Evolutionary conservation across 2,329 filamentous ascomycete species (phyloP).

Genomic region (Fusarium caatingaense): DNA sequence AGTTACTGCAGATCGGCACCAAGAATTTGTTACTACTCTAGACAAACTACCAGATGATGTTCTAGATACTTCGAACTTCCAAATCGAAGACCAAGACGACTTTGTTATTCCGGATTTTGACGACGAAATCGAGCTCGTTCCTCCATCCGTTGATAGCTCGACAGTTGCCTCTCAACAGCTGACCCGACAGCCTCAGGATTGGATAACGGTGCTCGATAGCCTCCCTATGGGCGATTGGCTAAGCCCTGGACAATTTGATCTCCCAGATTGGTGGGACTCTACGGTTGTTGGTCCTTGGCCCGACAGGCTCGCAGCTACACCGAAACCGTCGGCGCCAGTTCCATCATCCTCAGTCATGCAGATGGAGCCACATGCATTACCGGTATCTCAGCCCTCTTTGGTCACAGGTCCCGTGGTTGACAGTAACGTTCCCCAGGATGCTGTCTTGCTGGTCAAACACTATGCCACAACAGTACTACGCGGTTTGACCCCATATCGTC

Average conservation of each 20-base stretch:
- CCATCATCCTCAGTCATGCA: background rate
- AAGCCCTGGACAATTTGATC: background rate
- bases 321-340: background rate
- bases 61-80: rapidly evolving
- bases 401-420: background rate
- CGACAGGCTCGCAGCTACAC: rapidly evolving
- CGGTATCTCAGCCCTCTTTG: rapidly evolving
- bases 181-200: background rate
- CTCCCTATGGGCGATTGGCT: background rate
- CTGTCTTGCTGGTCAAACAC: conserved; percentile 27
- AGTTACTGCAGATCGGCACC: no score
- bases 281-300: background rate
- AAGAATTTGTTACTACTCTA: no score
- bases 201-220: background rate
- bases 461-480: conserved; percentile 26
- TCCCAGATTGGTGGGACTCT: conserved; percentile 23
- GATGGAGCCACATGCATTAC: rapidly evolving
- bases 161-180: background rate
- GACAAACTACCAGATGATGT: no score
- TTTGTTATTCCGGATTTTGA: background rate
- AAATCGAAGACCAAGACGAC: rapidly evolving
- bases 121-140: background rate
- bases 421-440: conserved; percentile 11
- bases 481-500: conserved; percentile 28
- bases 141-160: background rate